Conservation (phyloP, 176 grass and related monocot genomes). For the Triticum monococcum region DNA sequence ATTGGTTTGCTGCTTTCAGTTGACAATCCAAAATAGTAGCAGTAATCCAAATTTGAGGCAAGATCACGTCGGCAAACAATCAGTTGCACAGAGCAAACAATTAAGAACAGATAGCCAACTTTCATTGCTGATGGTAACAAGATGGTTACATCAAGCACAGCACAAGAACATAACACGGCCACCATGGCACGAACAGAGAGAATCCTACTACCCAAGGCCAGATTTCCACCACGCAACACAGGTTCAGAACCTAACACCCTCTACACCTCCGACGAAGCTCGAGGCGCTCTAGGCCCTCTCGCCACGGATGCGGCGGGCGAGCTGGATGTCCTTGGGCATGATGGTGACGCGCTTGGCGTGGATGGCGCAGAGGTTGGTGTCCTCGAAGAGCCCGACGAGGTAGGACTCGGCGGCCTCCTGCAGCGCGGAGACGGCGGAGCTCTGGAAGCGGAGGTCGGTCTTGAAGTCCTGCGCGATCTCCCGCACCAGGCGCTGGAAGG, state of each 20-base stretch:
- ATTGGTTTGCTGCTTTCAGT: background rate
- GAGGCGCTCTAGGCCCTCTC: conserved; percentile 43
- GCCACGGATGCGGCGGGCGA: conserved; percentile 57
- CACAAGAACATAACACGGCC: background rate
- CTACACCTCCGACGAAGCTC: background rate
- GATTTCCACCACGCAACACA: background rate
- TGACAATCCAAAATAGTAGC: background rate
- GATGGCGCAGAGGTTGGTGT: conserved; percentile 78
- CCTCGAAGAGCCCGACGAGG: conserved; percentile 73
- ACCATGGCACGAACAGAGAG: no score
- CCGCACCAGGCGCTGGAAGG: conserved; percentile 58
- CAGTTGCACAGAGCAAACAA: background rate
- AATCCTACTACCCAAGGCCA: background rate
- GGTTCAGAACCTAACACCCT: background rate
- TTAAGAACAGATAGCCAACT: background rate
- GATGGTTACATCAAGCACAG: background rate
- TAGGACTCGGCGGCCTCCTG: conserved; percentile 74
- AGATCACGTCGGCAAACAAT: background rate
- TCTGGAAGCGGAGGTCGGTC: conserved; percentile 78
- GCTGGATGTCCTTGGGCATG: conserved; percentile 82
- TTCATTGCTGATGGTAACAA: conserved; percentile 15
- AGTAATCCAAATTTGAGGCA: background rate
- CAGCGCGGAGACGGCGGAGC: conserved; percentile 62
- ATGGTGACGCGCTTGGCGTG: conserved; percentile 79
- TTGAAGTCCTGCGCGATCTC: conserved; percentile 82